Evolutionary conservation across 805 yeast species (phyloP), one percentile per base, ranked within the genome.

Genomic region (Lipomyces yamanashiensis): DNA sequence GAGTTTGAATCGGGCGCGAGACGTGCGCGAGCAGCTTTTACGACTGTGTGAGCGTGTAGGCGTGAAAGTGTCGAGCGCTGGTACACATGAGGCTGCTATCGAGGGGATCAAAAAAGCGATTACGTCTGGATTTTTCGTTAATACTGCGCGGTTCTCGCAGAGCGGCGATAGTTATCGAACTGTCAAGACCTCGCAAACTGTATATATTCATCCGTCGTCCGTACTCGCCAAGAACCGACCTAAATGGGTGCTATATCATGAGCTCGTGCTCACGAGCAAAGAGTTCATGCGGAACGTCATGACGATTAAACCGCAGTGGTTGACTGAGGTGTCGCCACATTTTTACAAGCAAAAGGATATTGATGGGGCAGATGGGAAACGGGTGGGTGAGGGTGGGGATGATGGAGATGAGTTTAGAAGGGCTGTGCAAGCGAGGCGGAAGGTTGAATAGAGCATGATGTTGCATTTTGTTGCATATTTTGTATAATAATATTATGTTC

Each of bases 211-310:
- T 74, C 99, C 99, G 0, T 89, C 96, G 1, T 88, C 96, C 64
- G 78, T 91, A 3, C 74, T 93, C 19, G 85, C 82, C 72, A 82
- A 82, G 15, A 78, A 77, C 62, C 82, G 81, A 43, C 89, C 93
- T 12, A 93, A 89, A 64, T 90, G 90, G 76, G 88, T 92, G 51
- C 75, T 93, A 8, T 92, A 90, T 71, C 92, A 92, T 71, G 89
- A 92, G 39, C 80, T 92, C 58, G 83, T 92, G 37, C 80, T 91
- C 68, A 93, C 99, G 0, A 84, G 89, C 15, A 86, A 87, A 72
- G 98, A 93, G 79, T 95, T 89, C 72, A 91, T 93, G 97, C 89
- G 95, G 61, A 91, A 91, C 70, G 87, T 88, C 36, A 88, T 92
- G 17, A 82, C 83, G n/a, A 85, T 95, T 41, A 92, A 91, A 57